Base-by-base conservation (phyloP, 1,139 yeast species). In the Candida sanyaensis region DNA sequence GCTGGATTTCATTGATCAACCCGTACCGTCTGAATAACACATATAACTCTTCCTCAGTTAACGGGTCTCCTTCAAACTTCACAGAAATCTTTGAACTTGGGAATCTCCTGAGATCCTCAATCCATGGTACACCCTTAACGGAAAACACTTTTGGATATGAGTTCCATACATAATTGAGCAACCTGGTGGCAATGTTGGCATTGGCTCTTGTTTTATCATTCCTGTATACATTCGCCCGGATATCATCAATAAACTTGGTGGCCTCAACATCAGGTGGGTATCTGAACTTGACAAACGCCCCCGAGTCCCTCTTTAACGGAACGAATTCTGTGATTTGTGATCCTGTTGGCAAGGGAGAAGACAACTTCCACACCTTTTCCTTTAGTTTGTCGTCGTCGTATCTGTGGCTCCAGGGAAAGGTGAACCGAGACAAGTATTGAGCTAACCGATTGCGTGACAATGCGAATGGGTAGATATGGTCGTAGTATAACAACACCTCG, bases 51-150 rank as follows among this genome's bases (percentile, higher is more conserved):
- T 93, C 98, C 59, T 92, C 97, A 0, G 90, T 80, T 53, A 92
- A 66, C 0, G 85, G 77, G 2, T 70, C 69, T 1, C 97, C 97
- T 53, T 87, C 91, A 60, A 86, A 91, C 34, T 77, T 76, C 3
- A 92, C 84, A 48, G 80, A 77, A 32, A 93, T 66, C 23, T 76
- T 74, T 10, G 75, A 68, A 50, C 86, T 83, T 8, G 96, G 96
- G 54, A 78, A 79, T 54, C 97, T 71, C 55, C 88, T 79, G 61
- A 93, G 73, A 63, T 93, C 99, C 66, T 93, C 98, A 53, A 93
- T 88, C 97, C 98, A 93, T 0, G 99, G 99, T 0, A 82, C 77
- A 50, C 99, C 99, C 56, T 86, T 86, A 1, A 95, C 98, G 0
- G 88, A 83, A 59, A 75, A 86, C 47, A 71, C 87, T 60, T 52